Evolutionary conservation across 805 yeast species (phyloP).

Genomic region (Candida silvicultrix): DNA sequence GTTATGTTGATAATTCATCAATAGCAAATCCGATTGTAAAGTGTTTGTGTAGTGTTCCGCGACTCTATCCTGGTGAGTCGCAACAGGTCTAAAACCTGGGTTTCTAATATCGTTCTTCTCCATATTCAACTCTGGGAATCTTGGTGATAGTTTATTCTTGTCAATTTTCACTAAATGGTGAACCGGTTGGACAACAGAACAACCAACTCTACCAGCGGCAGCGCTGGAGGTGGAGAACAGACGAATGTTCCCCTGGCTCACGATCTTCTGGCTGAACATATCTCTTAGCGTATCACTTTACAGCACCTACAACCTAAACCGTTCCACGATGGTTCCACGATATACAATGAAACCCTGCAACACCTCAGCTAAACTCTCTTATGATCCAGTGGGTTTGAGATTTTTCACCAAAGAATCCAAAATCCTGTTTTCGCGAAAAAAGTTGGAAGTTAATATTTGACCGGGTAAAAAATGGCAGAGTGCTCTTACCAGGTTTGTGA

Average conservation of each 20-base stretch:
- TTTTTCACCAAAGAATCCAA: background rate
- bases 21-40: constrained; percentile 67
- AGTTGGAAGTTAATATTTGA: too few species aligned
- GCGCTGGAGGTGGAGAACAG: constrained; percentile 16
- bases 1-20: constrained; percentile 70
- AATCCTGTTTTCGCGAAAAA: too few species aligned
- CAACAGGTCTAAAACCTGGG: constrained; percentile 68
- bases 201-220: constrained; percentile 41
- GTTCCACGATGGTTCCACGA: too few species aligned
- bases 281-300: too few species aligned
- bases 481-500: background rate
- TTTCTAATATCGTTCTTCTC: constrained; percentile 74
- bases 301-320: too few species aligned
- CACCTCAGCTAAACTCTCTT: too few species aligned
- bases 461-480: background rate
- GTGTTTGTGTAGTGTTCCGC: constrained; percentile 71
- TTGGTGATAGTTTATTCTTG: constrained; percentile 69
- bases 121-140: constrained; percentile 59
- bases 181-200: constrained; percentile 80
- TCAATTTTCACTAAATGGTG: constrained; percentile 80
- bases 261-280: background rate
- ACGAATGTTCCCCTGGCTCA: constrained; percentile 5
- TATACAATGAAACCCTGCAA: too few species aligned
- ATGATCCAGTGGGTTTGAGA: too few species aligned
- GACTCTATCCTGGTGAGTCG: constrained; percentile 75